Evolutionary conservation across 768 basidiomycete species (phyloP), one percentile per base, ranked within the genome.

Genomic region (Boletus eberwhitei): DNA sequence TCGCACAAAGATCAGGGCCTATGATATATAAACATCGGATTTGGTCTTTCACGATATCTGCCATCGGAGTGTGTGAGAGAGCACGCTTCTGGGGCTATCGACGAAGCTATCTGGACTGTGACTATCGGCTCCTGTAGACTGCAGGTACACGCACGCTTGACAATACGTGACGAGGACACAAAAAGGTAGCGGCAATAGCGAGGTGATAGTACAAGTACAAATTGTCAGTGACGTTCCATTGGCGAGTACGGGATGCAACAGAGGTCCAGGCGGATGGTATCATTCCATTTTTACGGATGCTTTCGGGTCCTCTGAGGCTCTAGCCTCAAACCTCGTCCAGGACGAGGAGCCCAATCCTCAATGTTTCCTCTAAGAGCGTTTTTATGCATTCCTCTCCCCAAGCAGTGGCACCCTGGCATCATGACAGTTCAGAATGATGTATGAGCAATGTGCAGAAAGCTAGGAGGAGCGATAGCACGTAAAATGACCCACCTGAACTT

Each of bases 301-400:
- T 8, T 13, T 7, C 22, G 22, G 16, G 3, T 17, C 24, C 12
- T 26, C 22, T 13, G n/a, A 26, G 24, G 26, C 12, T 43, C 35
- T 2, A 47, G 39, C 13, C 40, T n/a, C 34, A 47, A 29, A 47
- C 17, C 2, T 55, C 41, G 7, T 53, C 53, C 17, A 51, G n/a
- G 16, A 61, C 31, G n/a, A 64, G 63, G 6, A 29, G 21, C 5
- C 31, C 62, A 13, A 64, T 61, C 21, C 62, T 58, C 16, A 60
- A 13, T 0, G 24, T 64, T 34, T 64, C 62, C 6, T 64, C 53
- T 4, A 64, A 43, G 46, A 64, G 3, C 17, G 34, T 49, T 29
- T 47, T 51, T 1, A 62, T 62, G 24, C 48, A 53, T 34, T 61
- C 59, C 36, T 61, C 59, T 29, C 62, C 62, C 62, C 62, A 64